phyloP scores from a whole-genome alignment of 2,329 filamentous ascomycete genomes.

The Fusarium subglutinans region DNA sequence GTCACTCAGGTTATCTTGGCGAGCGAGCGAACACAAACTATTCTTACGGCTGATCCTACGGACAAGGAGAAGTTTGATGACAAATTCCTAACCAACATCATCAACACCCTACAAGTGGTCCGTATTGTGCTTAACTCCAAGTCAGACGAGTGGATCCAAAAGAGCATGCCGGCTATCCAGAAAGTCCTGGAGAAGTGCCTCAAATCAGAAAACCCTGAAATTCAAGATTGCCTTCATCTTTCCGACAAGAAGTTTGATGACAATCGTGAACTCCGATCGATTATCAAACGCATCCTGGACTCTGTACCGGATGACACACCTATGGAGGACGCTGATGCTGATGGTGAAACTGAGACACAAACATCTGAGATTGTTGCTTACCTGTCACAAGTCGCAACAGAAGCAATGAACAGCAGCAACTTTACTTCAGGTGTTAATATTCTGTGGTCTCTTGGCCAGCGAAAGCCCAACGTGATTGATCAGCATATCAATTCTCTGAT shows the following conservation, averaged over 20 bases:
- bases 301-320: slow-evolving; percentile 81
- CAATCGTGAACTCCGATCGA: slow-evolving; percentile 75
- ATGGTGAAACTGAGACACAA: slow-evolving; percentile 82
- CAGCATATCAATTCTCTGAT: slow-evolving; percentile 87
- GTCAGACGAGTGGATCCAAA: slow-evolving; percentile 88
- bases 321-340: slow-evolving; percentile 81
- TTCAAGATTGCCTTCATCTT: slow-evolving; percentile 90
- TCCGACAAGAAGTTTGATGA: slow-evolving; percentile 76
- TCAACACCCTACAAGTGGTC: slow-evolving; percentile 93
- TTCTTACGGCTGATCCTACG: slow-evolving; percentile 66
- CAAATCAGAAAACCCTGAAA: slow-evolving; percentile 87
- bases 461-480: slow-evolving; percentile 88
- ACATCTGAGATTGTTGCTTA: slow-evolving; percentile 89
- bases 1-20: slow-evolving; percentile 87
- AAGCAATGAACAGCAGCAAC: slow-evolving; percentile 82
- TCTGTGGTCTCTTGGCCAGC: slow-evolving; percentile 88
- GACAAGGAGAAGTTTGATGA: slow-evolving; percentile 81
- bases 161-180: slow-evolving; percentile 79
- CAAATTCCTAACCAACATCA: slow-evolving; percentile 84
- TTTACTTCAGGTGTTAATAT: slow-evolving; percentile 92
- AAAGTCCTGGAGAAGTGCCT: slow-evolving; percentile 90
- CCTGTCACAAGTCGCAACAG: slow-evolving; percentile 85
- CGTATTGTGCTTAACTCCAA: slow-evolving; percentile 90
- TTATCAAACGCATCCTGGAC: slow-evolving; percentile 84
- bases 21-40: slow-evolving; percentile 76